Evolutionary conservation across 768 basidiomycete species (phyloP).

Genomic region (Megacollybia marginata): DNA sequence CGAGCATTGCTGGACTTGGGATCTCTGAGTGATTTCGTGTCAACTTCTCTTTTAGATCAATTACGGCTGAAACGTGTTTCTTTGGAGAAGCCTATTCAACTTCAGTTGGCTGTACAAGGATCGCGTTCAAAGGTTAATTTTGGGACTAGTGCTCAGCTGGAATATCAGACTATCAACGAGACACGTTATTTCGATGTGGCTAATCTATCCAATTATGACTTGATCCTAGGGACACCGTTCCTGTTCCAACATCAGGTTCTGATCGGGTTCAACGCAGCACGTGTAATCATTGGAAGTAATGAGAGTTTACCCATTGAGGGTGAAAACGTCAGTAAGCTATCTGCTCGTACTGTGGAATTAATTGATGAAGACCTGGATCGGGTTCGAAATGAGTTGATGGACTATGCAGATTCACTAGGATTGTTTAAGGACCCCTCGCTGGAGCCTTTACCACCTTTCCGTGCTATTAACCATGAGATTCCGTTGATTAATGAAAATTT

Average conservation of each 20-base stretch:
- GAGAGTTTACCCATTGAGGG: conserved; percentile 2
- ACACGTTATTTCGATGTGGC: conserved; percentile 12
- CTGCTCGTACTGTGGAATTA: neutral
- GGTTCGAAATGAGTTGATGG: neutral
- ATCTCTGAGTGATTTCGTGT: conserved; percentile 26
- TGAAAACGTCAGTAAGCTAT: neutral
- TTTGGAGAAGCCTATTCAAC: conserved; percentile 20
- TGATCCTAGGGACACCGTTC: conserved; percentile 15
- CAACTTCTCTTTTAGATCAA: conserved; percentile 22
- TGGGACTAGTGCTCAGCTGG: conserved; percentile 9
- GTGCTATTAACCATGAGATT: conserved; percentile 6
- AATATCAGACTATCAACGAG: conserved; percentile 19
- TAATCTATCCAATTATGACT: conserved; percentile 12
- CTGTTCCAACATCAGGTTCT: conserved; percentile 14
- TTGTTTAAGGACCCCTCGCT: conserved; percentile 3
- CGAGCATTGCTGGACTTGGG: conserved; percentile 19
- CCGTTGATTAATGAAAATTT: conserved; percentile 2
- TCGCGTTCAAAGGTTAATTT: conserved; percentile 22
- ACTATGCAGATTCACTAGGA: neutral
- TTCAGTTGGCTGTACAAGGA: conserved; percentile 24
- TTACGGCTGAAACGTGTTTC: conserved; percentile 11
- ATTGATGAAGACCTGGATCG: neutral
- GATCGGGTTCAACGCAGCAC: conserved; percentile 10
- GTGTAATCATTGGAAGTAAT: conserved; percentile 8
- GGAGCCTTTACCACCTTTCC: conserved; percentile 4